Evolutionary conservation across 176 grass and related monocot genomes (phyloP).

Genomic region (Rhynchospora pubera): DNA sequence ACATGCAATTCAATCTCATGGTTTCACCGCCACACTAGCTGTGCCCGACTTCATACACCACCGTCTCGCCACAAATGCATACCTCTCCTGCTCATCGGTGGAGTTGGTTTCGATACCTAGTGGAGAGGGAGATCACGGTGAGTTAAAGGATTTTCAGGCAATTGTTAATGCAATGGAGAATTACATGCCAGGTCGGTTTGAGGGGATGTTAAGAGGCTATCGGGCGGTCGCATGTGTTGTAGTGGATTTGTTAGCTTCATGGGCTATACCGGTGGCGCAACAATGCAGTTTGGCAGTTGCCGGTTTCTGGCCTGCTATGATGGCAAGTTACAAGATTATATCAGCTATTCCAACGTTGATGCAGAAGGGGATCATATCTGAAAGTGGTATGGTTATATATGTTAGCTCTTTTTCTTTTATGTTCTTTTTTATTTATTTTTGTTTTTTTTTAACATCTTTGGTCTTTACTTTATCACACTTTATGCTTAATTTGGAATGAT

Average conservation of each 20-base stretch:
- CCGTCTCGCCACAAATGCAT: constrained; percentile 15
- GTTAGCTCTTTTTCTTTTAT: not conserved
- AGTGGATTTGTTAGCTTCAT: constrained; percentile 82
- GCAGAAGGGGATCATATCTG: constrained; percentile 54
- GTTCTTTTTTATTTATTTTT: not conserved
- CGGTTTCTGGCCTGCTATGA: constrained; percentile 88
- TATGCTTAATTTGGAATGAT: not conserved
- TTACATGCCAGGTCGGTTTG: constrained; percentile 53
- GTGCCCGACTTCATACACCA: constrained; percentile 74
- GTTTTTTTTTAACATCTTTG: not conserved
- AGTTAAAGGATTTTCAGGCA: constrained; percentile 31
- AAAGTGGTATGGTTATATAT: constrained; percentile 39
- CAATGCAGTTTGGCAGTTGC: constrained; percentile 48
- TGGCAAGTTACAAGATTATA: constrained; percentile 59
- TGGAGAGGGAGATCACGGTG: not conserved
- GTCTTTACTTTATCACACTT: not conserved
- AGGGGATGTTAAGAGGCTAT: constrained; percentile 33
- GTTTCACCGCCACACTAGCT: constrained; percentile 42
- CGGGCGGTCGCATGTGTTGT: constrained; percentile 34
- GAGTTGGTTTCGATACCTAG: not conserved
- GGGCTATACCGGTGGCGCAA: constrained; percentile 72
- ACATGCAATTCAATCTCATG: constrained; percentile 33
- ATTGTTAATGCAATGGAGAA: constrained; percentile 60
- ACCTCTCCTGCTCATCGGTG: not conserved
- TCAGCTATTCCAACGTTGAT: constrained; percentile 74